Percentiles rank a stretch among this genome's conserved stretches.
Evolutionary conservation across 768 basidiomycete species (phyloP).

Genomic region (Crassisporium funariophilum): DNA sequence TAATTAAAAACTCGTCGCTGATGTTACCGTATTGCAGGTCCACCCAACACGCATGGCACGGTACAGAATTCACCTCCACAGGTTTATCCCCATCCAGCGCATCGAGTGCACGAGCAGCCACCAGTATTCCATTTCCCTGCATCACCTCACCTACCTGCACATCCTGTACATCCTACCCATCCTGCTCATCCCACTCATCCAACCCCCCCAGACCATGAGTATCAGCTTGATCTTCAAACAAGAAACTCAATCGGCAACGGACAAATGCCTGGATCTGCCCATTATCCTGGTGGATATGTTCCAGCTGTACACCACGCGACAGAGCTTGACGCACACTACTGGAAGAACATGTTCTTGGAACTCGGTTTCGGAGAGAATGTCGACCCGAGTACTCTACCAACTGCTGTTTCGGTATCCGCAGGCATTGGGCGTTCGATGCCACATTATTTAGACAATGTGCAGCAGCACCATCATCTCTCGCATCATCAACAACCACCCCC

Average conservation of each 20-base stretch:
- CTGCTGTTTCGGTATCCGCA: conserved; percentile 19
- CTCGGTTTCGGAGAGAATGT: conserved; percentile 63
- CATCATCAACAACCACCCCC: conserved; percentile 19
- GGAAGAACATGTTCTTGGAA: conserved; percentile 74
- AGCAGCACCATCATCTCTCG: conserved; percentile 12
- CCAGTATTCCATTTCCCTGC: conserved; percentile 42
- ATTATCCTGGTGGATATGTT: conserved; percentile 34
- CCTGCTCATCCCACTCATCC: conserved; percentile 26
- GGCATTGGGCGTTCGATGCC: conserved; percentile 22
- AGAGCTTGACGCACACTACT: conserved; percentile 70
- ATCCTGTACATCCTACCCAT: conserved; percentile 25
- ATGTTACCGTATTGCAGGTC: conserved; percentile 21
- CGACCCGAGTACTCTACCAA: conserved; percentile 30
- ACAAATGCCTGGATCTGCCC: conserved; percentile 11
- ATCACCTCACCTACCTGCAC: conserved; percentile 37
- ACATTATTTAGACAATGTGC: conserved; percentile 29
- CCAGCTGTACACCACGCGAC: conserved; percentile 45
- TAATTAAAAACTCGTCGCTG: neutral
- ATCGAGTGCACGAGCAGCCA: conserved; percentile 31
- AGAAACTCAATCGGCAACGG: conserved; percentile 11
- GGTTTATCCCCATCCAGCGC: conserved; percentile 37
- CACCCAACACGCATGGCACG: conserved; percentile 23
- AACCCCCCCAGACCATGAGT: conserved; percentile 20
- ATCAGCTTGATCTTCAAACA: conserved; percentile 19
- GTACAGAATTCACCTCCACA: conserved; percentile 32